phyloP scores from a whole-genome alignment of 768 basidiomycete species.

The Dendrothele bispora region DNA sequence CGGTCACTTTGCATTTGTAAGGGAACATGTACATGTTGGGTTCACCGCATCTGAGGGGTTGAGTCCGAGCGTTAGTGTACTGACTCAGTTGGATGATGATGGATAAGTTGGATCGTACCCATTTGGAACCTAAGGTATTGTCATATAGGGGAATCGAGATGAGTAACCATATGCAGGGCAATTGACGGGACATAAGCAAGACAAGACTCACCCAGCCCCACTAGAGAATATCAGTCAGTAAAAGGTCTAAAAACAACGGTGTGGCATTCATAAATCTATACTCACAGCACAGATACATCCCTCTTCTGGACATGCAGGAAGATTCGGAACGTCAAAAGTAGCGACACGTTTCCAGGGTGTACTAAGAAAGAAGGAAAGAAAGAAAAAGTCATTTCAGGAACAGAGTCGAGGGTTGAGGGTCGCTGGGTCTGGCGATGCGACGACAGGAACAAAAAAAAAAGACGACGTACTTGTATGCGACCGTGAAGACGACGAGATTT shows the following conservation, averaged over 20 bases:
- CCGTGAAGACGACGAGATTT: slow-evolving; percentile 45
- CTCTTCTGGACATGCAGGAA: slow-evolving; percentile 41
- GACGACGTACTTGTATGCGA: slow-evolving; percentile 33
- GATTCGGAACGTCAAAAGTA: slow-evolving; percentile 38
- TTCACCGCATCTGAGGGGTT: slow-evolving; percentile 35
- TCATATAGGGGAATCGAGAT: neutral
- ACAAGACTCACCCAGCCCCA: slow-evolving; percentile 43
- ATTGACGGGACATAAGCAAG: neutral
- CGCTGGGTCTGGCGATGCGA: too few relatives aligned
- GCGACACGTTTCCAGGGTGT: slow-evolving; percentile 45
- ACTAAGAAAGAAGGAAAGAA: slow-evolving; percentile 22
- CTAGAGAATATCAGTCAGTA: slow-evolving; percentile 16
- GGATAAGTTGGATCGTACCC: slow-evolving; percentile 10
- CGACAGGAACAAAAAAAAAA: neutral
- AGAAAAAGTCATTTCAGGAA: too few relatives aligned
- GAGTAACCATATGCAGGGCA: neutral
- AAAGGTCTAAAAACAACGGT: neutral
- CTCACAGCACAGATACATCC: slow-evolving; percentile 46
- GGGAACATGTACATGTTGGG: slow-evolving; percentile 48
- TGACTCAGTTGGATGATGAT: too few relatives aligned
- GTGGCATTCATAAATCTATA: neutral
- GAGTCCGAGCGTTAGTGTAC: neutral
- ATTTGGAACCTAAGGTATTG: slow-evolving; percentile 27
- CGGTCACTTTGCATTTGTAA: slow-evolving; percentile 39
- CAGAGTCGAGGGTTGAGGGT: too few relatives aligned